phyloP scores from a whole-genome alignment of 257 asterid genomes.

The Solanum sejunctum region DNA sequence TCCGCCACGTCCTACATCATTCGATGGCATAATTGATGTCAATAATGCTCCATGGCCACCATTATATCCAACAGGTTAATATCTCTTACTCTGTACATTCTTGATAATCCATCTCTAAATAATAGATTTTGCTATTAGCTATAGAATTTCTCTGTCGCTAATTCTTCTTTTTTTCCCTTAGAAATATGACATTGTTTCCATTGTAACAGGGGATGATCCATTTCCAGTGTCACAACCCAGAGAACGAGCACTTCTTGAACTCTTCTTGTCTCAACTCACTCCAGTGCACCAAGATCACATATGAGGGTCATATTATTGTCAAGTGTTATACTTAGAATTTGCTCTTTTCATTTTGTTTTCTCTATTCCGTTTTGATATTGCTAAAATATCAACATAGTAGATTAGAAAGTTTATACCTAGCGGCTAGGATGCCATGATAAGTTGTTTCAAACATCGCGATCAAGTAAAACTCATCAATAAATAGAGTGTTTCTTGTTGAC shows the following conservation, averaged over 20 bases:
- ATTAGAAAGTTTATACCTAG: background rate
- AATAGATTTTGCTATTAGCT: background rate
- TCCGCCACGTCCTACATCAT: slow-evolving; percentile 25
- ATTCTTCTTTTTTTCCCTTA: background rate
- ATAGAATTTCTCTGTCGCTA: background rate
- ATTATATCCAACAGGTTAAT: slow-evolving; percentile 46
- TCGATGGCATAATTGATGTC: slow-evolving; percentile 46
- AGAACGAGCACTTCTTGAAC: slow-evolving; percentile 58
- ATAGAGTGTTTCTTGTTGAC: background rate
- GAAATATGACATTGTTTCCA: background rate
- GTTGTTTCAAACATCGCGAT: background rate
- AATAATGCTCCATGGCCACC: slow-evolving; percentile 63
- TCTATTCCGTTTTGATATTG: background rate
- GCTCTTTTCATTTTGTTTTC: background rate
- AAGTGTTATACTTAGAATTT: background rate
- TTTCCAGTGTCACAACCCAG: slow-evolving; percentile 47
- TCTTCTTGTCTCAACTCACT: slow-evolving; percentile 49
- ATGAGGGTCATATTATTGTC: background rate
- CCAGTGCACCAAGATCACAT: slow-evolving; percentile 38
- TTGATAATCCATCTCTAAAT: background rate
- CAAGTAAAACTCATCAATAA: background rate
- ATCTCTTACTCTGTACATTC: background rate
- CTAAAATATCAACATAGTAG: background rate
- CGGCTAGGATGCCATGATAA: background rate
- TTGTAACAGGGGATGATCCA: slow-evolving; percentile 28